Evolutionary conservation across 2,329 filamentous ascomycete species (phyloP).

Genomic region (Diaporthe sp.): DNA sequence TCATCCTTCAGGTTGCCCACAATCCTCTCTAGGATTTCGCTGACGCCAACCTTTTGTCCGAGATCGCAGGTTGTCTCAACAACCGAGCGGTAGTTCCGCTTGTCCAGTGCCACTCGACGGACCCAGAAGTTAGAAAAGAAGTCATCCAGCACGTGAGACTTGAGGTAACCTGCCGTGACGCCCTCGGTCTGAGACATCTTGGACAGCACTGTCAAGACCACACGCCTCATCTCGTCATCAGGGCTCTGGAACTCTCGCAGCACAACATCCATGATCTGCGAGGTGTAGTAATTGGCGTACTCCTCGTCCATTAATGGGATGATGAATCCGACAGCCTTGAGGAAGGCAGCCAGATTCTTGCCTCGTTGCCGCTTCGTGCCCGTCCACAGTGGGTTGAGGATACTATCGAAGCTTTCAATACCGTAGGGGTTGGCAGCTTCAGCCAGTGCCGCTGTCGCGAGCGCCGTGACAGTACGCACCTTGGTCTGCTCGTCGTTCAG

Average conservation of each 20-base stretch:
- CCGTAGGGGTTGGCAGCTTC: conserved; percentile 98
- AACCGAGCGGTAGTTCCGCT: conserved; percentile 97
- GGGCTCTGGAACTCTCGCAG: conserved; percentile 96
- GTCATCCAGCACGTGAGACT: conserved; percentile 93
- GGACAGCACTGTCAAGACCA: conserved; percentile 96
- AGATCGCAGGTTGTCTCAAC: conserved; percentile 98
- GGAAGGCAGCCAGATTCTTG: conserved; percentile 93
- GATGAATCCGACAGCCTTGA: conserved; percentile 98
- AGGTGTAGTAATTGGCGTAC: conserved; percentile 99
- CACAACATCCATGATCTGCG: conserved; percentile 98
- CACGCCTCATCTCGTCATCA: conserved; percentile 99
- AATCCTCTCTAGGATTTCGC: conserved; percentile 93
- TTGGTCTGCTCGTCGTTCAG: conserved; percentile 98
- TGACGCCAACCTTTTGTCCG: conserved; percentile 96
- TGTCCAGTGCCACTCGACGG: conserved; percentile 94
- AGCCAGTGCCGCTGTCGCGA: conserved; percentile 94
- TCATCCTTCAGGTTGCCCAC: conserved; percentile 98
- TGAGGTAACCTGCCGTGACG: conserved; percentile 94
- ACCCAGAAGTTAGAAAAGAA: conserved; percentile 99
- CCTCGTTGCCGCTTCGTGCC: conserved; percentile 96
- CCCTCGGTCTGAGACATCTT: conserved; percentile 96
- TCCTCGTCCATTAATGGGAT: conserved; percentile 99
- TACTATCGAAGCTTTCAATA: conserved; percentile 99
- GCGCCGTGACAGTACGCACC: conserved; percentile 93
- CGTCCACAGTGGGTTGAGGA: conserved; percentile 96